Conservation (phyloP, 2,329 filamentous ascomycete genomes). For the Emergomyces pasteurianus region DNA sequence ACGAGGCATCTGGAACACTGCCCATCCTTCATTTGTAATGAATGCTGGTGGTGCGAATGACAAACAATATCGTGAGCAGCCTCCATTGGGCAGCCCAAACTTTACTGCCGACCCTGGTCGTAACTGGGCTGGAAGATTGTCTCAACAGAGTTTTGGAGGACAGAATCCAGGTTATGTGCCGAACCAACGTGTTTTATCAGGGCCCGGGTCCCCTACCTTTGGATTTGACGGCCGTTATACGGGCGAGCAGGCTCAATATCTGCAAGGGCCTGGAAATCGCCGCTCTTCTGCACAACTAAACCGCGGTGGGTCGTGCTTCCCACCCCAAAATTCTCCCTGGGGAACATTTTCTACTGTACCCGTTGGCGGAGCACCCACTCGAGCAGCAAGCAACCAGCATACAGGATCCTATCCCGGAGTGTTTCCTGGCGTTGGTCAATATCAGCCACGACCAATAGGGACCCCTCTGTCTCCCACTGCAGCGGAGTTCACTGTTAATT, state of each 20-base stretch:
- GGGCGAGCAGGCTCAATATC: constrained; percentile 21
- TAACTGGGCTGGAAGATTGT: constrained; percentile 20
- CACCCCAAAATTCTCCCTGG: constrained; percentile 24
- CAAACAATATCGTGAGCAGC: constrained; percentile 17
- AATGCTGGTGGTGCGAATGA: constrained; percentile 13
- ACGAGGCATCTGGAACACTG: constrained; percentile 22
- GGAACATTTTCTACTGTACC: constrained; percentile 18
- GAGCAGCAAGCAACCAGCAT: constrained; percentile 20
- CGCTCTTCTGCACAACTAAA: constrained; percentile 22
- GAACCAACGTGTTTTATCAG: constrained; percentile 24
- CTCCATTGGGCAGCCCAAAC: constrained; percentile 13
- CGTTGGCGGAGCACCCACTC: constrained; percentile 15
- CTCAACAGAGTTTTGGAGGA: constrained; percentile 12
- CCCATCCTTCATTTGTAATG: constrained; percentile 9
- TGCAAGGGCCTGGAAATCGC: constrained; percentile 19
- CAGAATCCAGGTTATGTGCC: constrained; percentile 14
- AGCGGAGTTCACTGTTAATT: constrained; percentile 51
- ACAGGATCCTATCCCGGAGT: constrained; percentile 24
- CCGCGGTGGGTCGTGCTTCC: constrained; percentile 22
- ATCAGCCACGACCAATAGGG: constrained; percentile 47
- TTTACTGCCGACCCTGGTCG: constrained; percentile 19
- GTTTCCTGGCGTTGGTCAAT: constrained; percentile 26
- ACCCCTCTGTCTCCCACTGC: constrained; percentile 62
- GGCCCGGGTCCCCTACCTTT: constrained; percentile 20
- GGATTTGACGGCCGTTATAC: constrained; percentile 20